Evolutionary conservation across 257 asterid genomes (phyloP).

Genomic region (Ocimum tenuiflorum): DNA sequence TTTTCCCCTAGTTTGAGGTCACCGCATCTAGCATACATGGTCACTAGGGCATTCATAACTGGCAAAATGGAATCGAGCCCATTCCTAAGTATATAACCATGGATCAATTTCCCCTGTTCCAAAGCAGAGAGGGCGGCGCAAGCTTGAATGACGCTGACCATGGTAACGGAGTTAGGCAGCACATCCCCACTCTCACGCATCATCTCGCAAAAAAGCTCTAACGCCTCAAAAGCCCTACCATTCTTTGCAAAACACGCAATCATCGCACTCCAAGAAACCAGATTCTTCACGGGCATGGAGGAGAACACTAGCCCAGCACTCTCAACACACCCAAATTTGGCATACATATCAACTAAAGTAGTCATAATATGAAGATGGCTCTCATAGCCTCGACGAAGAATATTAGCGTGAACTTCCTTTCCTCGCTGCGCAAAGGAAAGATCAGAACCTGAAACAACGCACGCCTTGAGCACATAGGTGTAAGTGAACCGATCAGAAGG

Average conservation of each 20-base stretch:
- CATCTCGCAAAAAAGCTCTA: conserved; percentile 59
- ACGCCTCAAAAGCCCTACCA: conserved; percentile 57
- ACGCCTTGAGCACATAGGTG: conserved; percentile 78
- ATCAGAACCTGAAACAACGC: conserved; percentile 52
- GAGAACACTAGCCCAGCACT: conserved; percentile 48
- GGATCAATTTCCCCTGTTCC: conserved; percentile 83
- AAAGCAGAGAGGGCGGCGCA: conserved; percentile 72
- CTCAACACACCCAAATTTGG: conserved; percentile 55
- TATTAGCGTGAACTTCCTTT: conserved; percentile 69
- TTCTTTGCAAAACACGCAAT: conserved; percentile 72
- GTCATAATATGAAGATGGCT: conserved; percentile 68
- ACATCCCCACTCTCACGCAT: conserved; percentile 39
- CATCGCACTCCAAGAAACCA: conserved; percentile 95
- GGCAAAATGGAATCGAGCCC: conserved; percentile 77
- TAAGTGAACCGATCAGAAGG: conserved; percentile 82
- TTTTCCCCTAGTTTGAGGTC: conserved; percentile 41
- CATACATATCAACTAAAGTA: conserved; percentile 78
- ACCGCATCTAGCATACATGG: conserved; percentile 87
- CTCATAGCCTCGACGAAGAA: conserved; percentile 72
- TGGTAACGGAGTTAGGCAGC: conserved; percentile 83
- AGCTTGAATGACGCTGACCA: conserved; percentile 91
- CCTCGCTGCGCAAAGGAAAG: conserved; percentile 30
- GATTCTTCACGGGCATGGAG: conserved; percentile 56
- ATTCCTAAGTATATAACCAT: conserved; percentile 65
- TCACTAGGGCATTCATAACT: conserved; percentile 62